These are phyloP conservation scores for Juncus inflexus DNA, from an alignment of 176 grass and related monocot species.

Conservation along the genomic window DNA sequence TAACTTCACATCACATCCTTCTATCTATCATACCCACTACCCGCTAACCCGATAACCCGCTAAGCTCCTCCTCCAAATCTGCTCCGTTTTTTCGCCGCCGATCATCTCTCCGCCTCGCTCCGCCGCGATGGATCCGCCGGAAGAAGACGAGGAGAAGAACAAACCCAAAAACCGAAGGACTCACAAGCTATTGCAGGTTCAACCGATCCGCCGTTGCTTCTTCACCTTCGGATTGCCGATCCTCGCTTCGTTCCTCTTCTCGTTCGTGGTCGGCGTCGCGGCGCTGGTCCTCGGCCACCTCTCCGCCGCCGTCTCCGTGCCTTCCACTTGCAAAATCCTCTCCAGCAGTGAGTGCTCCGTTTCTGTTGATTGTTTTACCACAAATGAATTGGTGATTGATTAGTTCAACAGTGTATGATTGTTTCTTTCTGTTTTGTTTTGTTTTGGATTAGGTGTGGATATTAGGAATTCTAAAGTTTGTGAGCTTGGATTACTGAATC, in stretches of 20 bases:
- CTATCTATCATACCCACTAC: neutral
- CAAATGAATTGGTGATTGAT: neutral
- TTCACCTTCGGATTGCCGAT: slow-evolving; percentile 53
- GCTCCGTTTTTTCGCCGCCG: too few relatives aligned
- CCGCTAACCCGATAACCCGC: neutral
- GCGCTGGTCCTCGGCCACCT: slow-evolving; percentile 58
- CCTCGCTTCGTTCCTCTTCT: slow-evolving; percentile 65
- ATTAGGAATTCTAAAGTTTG: slow-evolving; percentile 81
- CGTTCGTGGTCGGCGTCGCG: slow-evolving; percentile 60
- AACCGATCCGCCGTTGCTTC: slow-evolving; percentile 40
- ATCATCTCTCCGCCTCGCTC: neutral
- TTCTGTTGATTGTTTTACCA: neutral
- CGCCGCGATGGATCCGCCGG: slow-evolving; percentile 21
- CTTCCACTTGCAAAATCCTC: slow-evolving; percentile 83
- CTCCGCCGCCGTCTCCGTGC: slow-evolving; percentile 53
- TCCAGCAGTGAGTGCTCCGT: slow-evolving; percentile 51
- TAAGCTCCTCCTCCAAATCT: slow-evolving; percentile 2
- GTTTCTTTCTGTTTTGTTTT: slow-evolving; percentile 14
- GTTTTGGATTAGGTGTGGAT: slow-evolving; percentile 59
- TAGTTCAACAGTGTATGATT: neutral
- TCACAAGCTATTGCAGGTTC: neutral
- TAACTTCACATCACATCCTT: neutral
- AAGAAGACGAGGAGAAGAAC: neutral
- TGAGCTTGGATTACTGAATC: slow-evolving; percentile 79
- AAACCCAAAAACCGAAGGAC: neutral